Conservation (phyloP, 331 rosid species). For the Malus hybrid region DNA sequence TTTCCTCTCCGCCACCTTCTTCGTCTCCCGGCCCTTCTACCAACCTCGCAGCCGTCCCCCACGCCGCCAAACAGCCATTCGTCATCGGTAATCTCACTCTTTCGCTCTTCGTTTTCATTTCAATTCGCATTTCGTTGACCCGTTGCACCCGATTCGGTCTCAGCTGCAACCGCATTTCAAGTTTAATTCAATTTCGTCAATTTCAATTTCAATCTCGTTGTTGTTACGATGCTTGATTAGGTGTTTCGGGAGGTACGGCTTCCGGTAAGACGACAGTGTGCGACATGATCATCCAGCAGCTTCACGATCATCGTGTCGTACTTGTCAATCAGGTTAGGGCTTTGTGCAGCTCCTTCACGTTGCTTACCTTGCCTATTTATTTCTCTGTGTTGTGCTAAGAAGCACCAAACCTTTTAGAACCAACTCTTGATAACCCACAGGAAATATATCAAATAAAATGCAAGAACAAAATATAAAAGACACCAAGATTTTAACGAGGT, state of each 20-base stretch:
- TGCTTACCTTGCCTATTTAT: background rate
- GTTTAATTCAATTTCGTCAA: background rate
- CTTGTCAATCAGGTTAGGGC: conserved; percentile 81
- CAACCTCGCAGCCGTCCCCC: conserved; percentile 47
- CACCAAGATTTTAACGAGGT: too few species aligned
- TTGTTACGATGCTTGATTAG: conserved; percentile 25
- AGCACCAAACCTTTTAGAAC: too few species aligned
- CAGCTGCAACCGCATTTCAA: background rate
- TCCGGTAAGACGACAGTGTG: conserved; percentile 97
- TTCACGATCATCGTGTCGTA: conserved; percentile 94
- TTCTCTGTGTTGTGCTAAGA: too few species aligned
- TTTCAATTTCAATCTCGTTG: background rate
- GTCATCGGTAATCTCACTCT: conserved; percentile 51
- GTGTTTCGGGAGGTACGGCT: conserved; percentile 99
- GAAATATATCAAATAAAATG: too few species aligned
- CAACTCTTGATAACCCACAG: too few species aligned
- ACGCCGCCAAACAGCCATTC: conserved; percentile 56
- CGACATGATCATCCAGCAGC: conserved; percentile 97
- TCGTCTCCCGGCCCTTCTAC: conserved; percentile 36
- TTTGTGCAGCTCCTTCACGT: background rate
- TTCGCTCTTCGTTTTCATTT: background rate
- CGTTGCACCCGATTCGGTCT: background rate
- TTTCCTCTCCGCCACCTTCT: conserved; percentile 36
- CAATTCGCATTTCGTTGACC: background rate
- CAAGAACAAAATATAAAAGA: too few species aligned